Evolutionary conservation across 495 filamentous ascomycete genomes (phyloP).

Genomic region (Tuber borchii): DNA sequence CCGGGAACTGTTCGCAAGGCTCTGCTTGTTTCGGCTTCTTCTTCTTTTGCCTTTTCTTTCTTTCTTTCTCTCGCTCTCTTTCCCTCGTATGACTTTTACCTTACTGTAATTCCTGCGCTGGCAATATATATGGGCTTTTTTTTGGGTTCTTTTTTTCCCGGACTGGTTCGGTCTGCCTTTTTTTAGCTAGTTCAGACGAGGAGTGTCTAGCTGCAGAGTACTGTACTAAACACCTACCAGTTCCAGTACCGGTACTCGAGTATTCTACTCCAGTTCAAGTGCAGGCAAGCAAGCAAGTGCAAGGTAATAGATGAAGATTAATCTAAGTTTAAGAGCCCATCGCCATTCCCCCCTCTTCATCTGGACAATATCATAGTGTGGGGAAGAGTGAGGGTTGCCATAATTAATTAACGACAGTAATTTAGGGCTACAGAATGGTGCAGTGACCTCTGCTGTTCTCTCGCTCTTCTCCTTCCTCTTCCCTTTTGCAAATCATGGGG

Average conservation of each 20-base stretch:
- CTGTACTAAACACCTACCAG: neutral
- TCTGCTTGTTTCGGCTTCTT: neutral
- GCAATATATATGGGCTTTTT: neutral
- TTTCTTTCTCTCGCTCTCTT: no score
- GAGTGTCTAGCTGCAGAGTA: neutral
- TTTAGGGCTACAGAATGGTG: neutral
- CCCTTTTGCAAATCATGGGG: neutral
- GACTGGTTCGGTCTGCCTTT: neutral
- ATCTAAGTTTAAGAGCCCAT: neutral
- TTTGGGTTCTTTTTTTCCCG: no score
- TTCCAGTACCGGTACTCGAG: neutral
- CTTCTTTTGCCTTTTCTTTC: neutral
- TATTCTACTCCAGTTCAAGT: neutral
- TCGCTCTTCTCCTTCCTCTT: neutral
- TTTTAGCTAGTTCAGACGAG: neutral
- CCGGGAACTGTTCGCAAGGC: neutral
- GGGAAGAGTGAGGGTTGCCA: neutral
- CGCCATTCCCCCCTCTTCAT: neutral
- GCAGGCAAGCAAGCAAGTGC: neutral
- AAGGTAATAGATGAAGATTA: neutral
- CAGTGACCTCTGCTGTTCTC: neutral
- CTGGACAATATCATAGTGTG: neutral
- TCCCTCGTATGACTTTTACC: neutral
- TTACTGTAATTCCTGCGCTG: neutral
- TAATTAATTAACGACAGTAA: neutral